Percentiles rank a stretch among this genome's conserved stretches.
Conservation (phyloP, 75 land plant species). For the Sequoiadendron giganteum region DNA sequence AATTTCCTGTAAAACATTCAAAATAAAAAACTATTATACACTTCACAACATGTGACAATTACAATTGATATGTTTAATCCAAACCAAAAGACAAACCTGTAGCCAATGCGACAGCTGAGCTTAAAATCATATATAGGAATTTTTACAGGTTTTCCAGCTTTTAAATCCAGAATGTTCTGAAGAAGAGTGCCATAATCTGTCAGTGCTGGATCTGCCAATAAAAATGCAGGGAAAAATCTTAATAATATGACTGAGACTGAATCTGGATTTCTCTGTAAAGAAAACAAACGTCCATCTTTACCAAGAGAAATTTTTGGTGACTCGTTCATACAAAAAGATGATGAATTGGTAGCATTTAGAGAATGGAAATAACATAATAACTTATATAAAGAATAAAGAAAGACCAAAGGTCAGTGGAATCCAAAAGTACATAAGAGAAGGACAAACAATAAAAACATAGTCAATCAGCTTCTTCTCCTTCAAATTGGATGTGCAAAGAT, state of each 20-base stretch:
- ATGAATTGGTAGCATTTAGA: background rate
- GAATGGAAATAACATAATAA: background rate
- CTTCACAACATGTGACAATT: background rate
- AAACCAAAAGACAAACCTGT: slow-evolving; percentile 22
- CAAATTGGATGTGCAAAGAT: background rate
- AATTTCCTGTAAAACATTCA: background rate
- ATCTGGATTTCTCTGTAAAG: background rate
- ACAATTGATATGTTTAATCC: background rate
- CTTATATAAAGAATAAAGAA: background rate
- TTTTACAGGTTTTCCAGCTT: slow-evolving; percentile 28
- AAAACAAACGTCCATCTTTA: background rate
- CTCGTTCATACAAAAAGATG: background rate
- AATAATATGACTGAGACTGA: background rate
- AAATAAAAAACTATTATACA: background rate
- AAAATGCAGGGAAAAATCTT: background rate
- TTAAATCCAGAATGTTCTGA: slow-evolving; percentile 28
- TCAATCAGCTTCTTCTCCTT: background rate
- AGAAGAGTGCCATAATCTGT: slow-evolving; percentile 43
- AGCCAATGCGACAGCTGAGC: slow-evolving; percentile 26
- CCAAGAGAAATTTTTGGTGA: background rate
- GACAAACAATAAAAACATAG: background rate
- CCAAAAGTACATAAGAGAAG: background rate
- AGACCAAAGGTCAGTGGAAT: background rate
- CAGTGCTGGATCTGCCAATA: slow-evolving; percentile 33
- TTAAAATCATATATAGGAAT: slow-evolving; percentile 42